A percentile compares a stretch with the other conserved stretches of the same genome.
These are phyloP conservation scores for Pseudozyma sp. DNA, from an alignment of 1,284 basidiomycete species.

Conservation along the genomic window DNA sequence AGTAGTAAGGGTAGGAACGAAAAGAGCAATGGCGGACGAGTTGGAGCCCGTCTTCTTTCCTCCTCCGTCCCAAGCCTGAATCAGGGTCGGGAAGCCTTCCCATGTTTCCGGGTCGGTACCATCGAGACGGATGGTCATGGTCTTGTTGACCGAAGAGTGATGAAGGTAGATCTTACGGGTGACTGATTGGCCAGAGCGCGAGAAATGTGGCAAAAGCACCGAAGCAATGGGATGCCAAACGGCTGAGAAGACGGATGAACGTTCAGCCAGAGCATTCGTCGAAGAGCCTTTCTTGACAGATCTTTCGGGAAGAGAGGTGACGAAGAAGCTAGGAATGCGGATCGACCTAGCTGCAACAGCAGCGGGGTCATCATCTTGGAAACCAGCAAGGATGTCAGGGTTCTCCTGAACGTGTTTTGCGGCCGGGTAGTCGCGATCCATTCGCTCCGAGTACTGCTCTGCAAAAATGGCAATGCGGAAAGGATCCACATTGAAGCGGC, in stretches of 20 bases:
- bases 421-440: constrained; percentile 37
- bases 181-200: constrained; percentile 13
- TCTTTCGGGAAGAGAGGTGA: constrained; percentile 43
- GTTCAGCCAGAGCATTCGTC: background rate
- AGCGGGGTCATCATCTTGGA: constrained; percentile 30
- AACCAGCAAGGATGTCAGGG: constrained; percentile 31
- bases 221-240: constrained; percentile 35
- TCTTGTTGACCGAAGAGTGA: constrained; percentile 46
- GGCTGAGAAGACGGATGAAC: constrained; percentile 26
- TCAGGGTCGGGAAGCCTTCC: constrained; percentile 43
- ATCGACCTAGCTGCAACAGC: constrained; percentile 11
- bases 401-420: constrained; percentile 25
- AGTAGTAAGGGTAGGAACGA: constrained; percentile 18
- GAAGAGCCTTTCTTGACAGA: background rate
- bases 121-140: constrained; percentile 32
- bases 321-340: constrained; percentile 51
- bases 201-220: constrained; percentile 7
- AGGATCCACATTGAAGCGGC: constrained; percentile 31
- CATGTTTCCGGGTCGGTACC: constrained; percentile 34
- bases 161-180: constrained; percentile 38
- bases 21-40: constrained; percentile 34
- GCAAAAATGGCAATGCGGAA: constrained; percentile 47
- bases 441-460: constrained; percentile 44
- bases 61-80: constrained; percentile 47
- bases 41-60: constrained; percentile 45